phyloP scores from a whole-genome alignment of 2,329 filamentous ascomycete genomes.

The Arachnopeziza araneosa region DNA sequence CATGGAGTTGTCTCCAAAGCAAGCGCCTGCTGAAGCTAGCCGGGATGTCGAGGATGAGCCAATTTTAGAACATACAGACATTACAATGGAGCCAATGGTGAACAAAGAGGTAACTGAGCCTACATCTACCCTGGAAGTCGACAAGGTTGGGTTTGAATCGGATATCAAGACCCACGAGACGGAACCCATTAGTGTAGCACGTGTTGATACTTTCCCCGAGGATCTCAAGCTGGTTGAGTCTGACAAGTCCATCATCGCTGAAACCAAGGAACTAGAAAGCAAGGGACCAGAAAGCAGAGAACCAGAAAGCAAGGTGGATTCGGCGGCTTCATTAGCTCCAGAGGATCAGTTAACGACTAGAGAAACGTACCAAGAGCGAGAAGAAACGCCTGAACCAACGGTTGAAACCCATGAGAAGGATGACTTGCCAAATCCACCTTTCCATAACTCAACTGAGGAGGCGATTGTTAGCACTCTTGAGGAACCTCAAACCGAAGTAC shows the following conservation, averaged over 20 bases:
- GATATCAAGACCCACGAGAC: background rate
- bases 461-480: background rate
- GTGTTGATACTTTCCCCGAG: background rate
- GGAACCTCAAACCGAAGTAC: background rate
- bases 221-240: background rate
- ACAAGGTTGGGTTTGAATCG: background rate
- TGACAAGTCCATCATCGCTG: background rate
- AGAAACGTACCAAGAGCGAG: background rate
- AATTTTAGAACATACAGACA: background rate
- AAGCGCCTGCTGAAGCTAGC: background rate
- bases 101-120: background rate
- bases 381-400: background rate
- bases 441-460: background rate
- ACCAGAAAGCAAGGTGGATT: background rate
- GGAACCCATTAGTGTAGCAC: background rate
- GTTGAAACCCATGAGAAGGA: background rate
- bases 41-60: background rate
- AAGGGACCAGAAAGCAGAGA: background rate
- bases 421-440: background rate
- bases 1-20: background rate
- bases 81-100: background rate
- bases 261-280: background rate
- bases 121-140: background rate
- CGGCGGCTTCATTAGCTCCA: background rate
- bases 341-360: background rate